Base-by-base conservation (phyloP, 352 stramenopile species). In the Globisporangium ultimum region DNA sequence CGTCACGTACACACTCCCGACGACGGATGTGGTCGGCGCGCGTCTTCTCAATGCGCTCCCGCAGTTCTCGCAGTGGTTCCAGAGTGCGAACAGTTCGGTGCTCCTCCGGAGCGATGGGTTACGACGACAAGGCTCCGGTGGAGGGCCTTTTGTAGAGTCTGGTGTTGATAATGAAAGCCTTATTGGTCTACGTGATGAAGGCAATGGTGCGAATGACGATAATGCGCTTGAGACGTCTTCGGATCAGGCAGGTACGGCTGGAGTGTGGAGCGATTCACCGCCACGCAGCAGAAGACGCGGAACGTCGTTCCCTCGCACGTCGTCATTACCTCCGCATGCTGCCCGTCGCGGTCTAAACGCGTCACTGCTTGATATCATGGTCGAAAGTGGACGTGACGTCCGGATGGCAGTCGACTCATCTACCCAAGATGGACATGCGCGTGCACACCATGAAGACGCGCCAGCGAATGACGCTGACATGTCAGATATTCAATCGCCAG, bases 41-140 rank as follows among this genome's bases (percentile, higher is more conserved):
- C 61, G 55, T 1, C 53, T 73, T 32, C 42, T 73, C 5, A 40
- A 67, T 20, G 66, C 62, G 48, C 51, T 65, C 2, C 64, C 60
- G 47, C 67, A 67, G 21, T 55, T 67, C 49, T 70, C 60, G n/a
- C 67, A 71, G 54, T 74, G 67, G 67, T 59, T 74, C 15, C 55
- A 68, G 47, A 34, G 55, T 10, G 59, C 54, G 14, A 66, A 60
- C 52, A 52, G 22, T 9, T 48, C 56, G 11, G 32, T 48, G 41
- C 57, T 57, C 28, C 34, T 53, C 28, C 48, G 56, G 18, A 55
- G 41, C 22, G 20, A 51, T 38, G 51, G 38, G 3, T 36, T 53
- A 15, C 43, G 52, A 20, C 59, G 45, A 6, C 52, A 60, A n/a
- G 15, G 43, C 36, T 59, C 59, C 11, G 48, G 34, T 20, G 51